Base-by-base conservation (phyloP, 106 monocot genomes). In the Platanthera zijinensis region DNA sequence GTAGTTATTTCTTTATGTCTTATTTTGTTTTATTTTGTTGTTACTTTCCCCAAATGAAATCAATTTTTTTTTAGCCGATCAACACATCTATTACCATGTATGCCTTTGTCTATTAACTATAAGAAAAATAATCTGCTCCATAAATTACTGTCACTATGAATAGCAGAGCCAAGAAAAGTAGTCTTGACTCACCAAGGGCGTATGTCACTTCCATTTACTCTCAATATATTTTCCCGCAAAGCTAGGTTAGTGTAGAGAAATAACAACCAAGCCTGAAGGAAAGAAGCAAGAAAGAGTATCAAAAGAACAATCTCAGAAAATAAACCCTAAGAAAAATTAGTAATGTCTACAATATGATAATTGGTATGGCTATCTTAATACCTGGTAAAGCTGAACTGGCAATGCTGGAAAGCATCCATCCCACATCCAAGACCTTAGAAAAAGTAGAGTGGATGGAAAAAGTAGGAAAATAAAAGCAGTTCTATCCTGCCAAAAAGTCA, bases 351-450 rank as follows among this genome's bases (percentile, higher is more conserved):
- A 50, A 50, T 22, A 74, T 78, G 45, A 72, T 47, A 9, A 10
- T 9, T 51, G n/a, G 50, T 76, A 7, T n/a, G 45, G 61, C 4
- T 50, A 81, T 48, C 47, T 50, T 25, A 39, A 62, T 78, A 95
- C 95, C 86, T 95, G 95, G 75, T 96, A 96, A 30, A 96, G 64
- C 77, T 96, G 95, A 84, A 96, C 92, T 39, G 92, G 86, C 80
- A 87, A 82, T 50, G 85, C 84, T 71, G 89, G 95, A 73, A 95
- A 84, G 75, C 95, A 92, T 73, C 92, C 92, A 66, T 86, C 53
- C 95, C 95, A 95, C 0, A 90, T 66, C 84, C 86, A 86, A 59
- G 86, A 76, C 72, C 87, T 82, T 54, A 92, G 22, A 74, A 86
- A 7, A 77, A 95, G 81, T 47, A 95, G 47, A 66, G 67, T 79